phyloP scores from a whole-genome alignment of 1,284 basidiomycete genomes.

The Malassezia globosa region DNA sequence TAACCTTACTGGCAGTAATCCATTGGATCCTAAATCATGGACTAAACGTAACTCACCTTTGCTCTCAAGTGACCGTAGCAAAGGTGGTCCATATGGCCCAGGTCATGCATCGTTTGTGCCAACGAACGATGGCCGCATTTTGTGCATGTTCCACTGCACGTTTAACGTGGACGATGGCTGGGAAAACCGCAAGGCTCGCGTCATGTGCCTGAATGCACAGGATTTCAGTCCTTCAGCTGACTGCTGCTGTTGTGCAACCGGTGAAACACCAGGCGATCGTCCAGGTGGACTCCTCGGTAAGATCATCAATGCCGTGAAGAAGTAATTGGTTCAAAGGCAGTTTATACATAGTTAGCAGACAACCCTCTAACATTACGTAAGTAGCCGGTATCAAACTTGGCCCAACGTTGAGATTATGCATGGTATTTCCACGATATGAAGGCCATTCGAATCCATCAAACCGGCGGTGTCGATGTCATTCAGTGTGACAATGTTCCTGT shows the following conservation, averaged over 20 bases:
- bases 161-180: conserved; percentile 14
- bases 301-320: conserved; percentile 8
- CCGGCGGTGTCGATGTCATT: conserved; percentile 69
- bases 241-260: conserved; percentile 14
- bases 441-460: conserved; percentile 51
- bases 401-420: no score
- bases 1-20: conserved; percentile 10
- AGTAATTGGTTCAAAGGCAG: no score
- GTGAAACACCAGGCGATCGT: conserved; percentile 2
- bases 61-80: conserved; percentile 8
- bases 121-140: conserved; percentile 4
- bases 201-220: conserved; percentile 6
- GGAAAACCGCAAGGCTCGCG: conserved; percentile 18
- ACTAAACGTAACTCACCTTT: conserved; percentile 12
- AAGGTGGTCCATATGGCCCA: conserved; percentile 15
- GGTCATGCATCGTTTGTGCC: conserved; percentile 18
- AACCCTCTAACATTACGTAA: no score
- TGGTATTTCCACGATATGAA: conserved; percentile 45
- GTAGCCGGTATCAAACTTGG: no score
- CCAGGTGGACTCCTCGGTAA: conserved; percentile 7
- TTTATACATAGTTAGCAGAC: no score
- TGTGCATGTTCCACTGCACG: conserved; percentile 17
- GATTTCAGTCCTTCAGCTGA: conserved; percentile 2
- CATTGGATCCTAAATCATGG: conserved; percentile 14
- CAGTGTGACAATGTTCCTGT: conserved; percentile 57